Evolutionary conservation across 2,329 filamentous ascomycete genomes (phyloP).

Genomic region (Aureobasidium musti): DNA sequence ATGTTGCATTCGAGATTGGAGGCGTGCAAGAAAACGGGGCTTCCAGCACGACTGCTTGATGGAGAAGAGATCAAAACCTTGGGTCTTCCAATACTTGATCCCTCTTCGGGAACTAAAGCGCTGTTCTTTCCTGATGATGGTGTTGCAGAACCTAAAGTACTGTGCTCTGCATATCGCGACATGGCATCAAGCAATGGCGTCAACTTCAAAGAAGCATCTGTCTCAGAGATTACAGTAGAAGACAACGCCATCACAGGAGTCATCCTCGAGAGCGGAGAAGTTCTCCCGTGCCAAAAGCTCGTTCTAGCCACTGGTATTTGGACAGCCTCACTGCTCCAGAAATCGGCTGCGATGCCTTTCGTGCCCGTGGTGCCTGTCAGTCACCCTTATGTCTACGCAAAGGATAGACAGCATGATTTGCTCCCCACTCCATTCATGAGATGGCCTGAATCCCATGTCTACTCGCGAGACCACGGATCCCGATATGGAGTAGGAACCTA

Average conservation of each 20-base stretch:
- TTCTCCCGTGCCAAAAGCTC: not conserved
- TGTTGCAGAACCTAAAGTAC: slow-evolving; percentile 26
- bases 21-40: not conserved
- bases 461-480: slow-evolving; percentile 42
- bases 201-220: not conserved
- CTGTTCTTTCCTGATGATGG: slow-evolving; percentile 29
- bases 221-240: not conserved
- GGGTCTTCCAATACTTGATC: slow-evolving; percentile 4
- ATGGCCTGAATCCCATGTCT: slow-evolving; percentile 43
- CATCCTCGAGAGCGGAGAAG: not conserved
- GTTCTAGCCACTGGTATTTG: slow-evolving; percentile 38
- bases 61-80: not conserved
- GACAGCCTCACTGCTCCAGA: slow-evolving; percentile 32
- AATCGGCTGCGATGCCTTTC: slow-evolving; percentile 31
- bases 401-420: slow-evolving; percentile 26
- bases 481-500: slow-evolving; percentile 43
- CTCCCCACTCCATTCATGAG: slow-evolving; percentile 38
- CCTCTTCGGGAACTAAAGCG: not conserved
- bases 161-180: slow-evolving; percentile 22
- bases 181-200: slow-evolving; percentile 9
- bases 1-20: not conserved
- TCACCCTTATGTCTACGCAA: slow-evolving; percentile 44
- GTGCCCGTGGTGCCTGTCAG: slow-evolving; percentile 42
- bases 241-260: not conserved
- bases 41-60: slow-evolving; percentile 1